Conservation (phyloP, 73 alveolate species). For the Diophrys sp. region DNA sequence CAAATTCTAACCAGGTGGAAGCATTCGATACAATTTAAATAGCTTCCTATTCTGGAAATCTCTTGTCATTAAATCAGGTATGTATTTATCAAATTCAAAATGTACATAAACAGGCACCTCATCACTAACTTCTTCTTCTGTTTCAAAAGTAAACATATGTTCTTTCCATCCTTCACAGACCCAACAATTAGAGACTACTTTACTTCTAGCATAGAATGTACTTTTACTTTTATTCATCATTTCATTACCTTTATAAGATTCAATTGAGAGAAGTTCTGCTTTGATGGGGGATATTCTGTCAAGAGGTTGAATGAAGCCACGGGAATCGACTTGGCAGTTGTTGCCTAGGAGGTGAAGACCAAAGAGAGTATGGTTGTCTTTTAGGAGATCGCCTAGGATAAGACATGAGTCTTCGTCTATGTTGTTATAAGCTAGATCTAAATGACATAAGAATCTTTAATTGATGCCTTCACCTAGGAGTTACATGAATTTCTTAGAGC, state of each 20-base stretch:
- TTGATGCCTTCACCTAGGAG: neutral
- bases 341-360: conserved; percentile 8
- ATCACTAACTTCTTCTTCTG: neutral
- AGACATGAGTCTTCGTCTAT: conserved; percentile 30
- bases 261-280: neutral
- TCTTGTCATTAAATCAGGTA: neutral
- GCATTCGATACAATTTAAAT: neutral
- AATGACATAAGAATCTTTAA: conserved; percentile 7
- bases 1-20: neutral
- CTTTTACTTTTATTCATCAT: neutral
- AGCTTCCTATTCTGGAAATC: neutral
- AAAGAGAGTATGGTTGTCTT: conserved; percentile 12
- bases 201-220: neutral
- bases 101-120: neutral
- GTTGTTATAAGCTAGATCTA: conserved; percentile 43
- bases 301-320: neutral
- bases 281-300: neutral
- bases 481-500: too few relatives aligned
- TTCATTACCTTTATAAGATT: neutral
- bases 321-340: neutral
- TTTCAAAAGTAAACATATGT: neutral
- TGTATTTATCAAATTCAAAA: neutral
- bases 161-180: conserved; percentile 18
- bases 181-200: conserved; percentile 8
- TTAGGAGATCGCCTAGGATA: conserved; percentile 28